These are phyloP conservation scores for Elongisporangium prolatum DNA, from an alignment of 352 stramenopile genomes.

Conservation along the genomic window DNA sequence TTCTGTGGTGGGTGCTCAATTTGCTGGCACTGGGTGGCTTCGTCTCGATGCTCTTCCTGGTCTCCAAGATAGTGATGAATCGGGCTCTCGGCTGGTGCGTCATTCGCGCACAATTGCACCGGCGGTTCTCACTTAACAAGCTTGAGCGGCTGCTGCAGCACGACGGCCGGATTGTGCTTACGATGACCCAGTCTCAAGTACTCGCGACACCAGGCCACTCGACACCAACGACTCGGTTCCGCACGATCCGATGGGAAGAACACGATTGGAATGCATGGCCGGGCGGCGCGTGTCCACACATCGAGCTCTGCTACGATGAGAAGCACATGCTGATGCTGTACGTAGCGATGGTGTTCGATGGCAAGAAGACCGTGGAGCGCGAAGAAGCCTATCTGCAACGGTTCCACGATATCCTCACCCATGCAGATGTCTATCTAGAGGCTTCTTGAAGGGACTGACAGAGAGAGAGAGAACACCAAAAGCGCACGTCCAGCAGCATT, in stretches of 20 bases:
- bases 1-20: constrained; percentile 89
- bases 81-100: constrained; percentile 84
- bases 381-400: constrained; percentile 40
- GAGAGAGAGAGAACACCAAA: too few species aligned
- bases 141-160: constrained; percentile 23
- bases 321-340: constrained; percentile 59
- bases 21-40: constrained; percentile 78
- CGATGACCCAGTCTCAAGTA: constrained; percentile 20
- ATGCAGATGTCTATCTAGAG: constrained; percentile 10
- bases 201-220: constrained; percentile 51
- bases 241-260: constrained; percentile 89
- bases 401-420: constrained; percentile 43
- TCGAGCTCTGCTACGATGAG: constrained; percentile 73
- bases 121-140: constrained; percentile 26
- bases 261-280: constrained; percentile 73
- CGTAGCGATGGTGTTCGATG: constrained; percentile 45
- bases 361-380: constrained; percentile 27
- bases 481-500: too few species aligned
- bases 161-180: constrained; percentile 13
- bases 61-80: constrained; percentile 43
- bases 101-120: constrained; percentile 69
- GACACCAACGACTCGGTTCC: constrained; percentile 59
- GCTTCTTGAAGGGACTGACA: too few species aligned
- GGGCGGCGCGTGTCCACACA: constrained; percentile 61
- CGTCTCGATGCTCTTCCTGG: constrained; percentile 31